A percentile compares a stretch with the other conserved stretches of the same genome.
phyloP scores from a whole-genome alignment of 2,329 filamentous ascomycete genomes.

The Gaeumannomyces sp. region DNA sequence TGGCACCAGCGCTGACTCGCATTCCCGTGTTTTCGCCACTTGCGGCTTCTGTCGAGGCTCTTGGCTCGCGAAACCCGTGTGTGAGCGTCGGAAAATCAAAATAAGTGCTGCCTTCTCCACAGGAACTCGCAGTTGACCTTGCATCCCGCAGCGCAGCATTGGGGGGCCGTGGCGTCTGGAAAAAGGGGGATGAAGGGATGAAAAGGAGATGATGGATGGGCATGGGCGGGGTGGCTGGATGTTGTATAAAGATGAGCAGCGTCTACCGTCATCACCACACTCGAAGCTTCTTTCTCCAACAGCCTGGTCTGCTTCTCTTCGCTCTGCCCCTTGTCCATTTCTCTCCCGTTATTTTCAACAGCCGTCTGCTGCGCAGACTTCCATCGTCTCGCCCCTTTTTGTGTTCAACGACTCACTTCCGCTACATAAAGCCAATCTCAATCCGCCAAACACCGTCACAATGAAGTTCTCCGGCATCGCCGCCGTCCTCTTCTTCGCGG shows the following conservation, averaged over 20 bases:
- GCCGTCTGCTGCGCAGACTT: conserved; percentile 5
- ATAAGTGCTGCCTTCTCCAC: background rate
- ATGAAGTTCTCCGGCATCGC: conserved; percentile 3
- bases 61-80: too few species aligned
- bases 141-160: background rate
- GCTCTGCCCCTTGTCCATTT: background rate
- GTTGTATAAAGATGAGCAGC: background rate
- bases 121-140: background rate
- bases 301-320: conserved; percentile 7
- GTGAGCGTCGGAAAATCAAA: background rate
- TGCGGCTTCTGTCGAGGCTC: too few species aligned
- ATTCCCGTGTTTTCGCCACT: too few species aligned
- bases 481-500: background rate
- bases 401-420: background rate
- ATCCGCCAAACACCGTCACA: background rate
- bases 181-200: too few species aligned
- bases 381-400: background rate
- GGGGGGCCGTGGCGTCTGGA: too few species aligned
- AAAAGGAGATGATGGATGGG: too few species aligned
- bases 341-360: background rate
- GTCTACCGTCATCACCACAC: background rate
- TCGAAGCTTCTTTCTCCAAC: conserved; percentile 2
- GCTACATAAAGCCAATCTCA: too few species aligned
- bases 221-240: background rate
- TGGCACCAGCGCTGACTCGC: background rate